Evolutionary conservation across 1,284 basidiomycete species (phyloP).

Genomic region (Cerioporus squamosus): DNA sequence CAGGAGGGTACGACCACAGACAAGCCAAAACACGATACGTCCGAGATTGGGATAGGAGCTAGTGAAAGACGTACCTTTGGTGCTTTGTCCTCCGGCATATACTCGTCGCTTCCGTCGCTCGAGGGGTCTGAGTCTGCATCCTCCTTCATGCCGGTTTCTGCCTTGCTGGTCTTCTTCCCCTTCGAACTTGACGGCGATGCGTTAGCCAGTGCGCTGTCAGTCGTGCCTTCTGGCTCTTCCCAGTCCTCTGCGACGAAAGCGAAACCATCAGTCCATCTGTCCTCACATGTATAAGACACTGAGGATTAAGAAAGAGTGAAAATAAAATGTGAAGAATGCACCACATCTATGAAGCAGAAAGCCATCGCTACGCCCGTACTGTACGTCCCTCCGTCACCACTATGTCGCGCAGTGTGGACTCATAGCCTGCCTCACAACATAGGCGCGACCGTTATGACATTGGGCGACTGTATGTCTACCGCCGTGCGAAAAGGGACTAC

Average conservation of each 20-base stretch:
- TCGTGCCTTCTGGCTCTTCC: constrained; percentile 60
- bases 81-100: constrained; percentile 54
- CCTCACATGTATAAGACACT: constrained; percentile 1
- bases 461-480: constrained; percentile 11
- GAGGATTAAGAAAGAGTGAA: neutral
- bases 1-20: too few relatives aligned
- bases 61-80: constrained; percentile 50
- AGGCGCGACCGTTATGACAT: constrained; percentile 6
- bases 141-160: constrained; percentile 11
- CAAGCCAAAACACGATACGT: neutral
- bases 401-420: neutral
- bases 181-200: constrained; percentile 14
- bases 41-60: constrained; percentile 2
- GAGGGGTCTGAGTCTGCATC: constrained; percentile 47
- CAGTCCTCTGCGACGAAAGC: constrained; percentile 59
- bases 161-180: constrained; percentile 17
- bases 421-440: constrained; percentile 8
- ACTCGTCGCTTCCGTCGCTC: constrained; percentile 66
- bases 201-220: neutral
- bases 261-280: constrained; percentile 14
- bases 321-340: neutral
- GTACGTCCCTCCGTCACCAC: neutral
- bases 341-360: neutral
- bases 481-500: constrained; percentile 10
- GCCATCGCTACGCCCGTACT: neutral